Base-by-base conservation (phyloP, 1,284 basidiomycete species). In the Sanghuangporus sanghuang region DNA sequence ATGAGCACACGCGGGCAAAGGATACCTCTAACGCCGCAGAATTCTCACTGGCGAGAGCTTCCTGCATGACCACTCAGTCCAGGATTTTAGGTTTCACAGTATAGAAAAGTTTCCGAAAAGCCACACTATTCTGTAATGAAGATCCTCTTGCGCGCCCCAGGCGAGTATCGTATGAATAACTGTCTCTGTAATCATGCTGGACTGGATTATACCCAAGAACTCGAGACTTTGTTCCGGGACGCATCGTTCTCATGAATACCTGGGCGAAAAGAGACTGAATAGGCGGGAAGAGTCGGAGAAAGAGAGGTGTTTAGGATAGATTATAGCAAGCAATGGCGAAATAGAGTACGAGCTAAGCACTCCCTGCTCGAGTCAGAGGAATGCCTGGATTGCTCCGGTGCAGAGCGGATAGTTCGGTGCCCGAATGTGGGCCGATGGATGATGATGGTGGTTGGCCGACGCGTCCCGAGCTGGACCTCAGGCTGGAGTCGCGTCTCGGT, bases 321-420 rank as follows among this genome's bases (percentile, higher is more conserved):
- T n/a, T 46, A 21, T 21, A 46, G 44, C 16, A 46, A 46, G 44
- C 16, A 46, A 18, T n/a, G 44, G 9, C 21, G 21, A n/a, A 42
- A 12, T 42, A 14, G 8, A 3, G 44, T 14, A n/a, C 16, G 44
- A n/a, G 21, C 21, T 18, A 16, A 18, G 21, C 21, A 46, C 18
- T 36, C 21, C 12, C 18, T 27, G 27, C 32, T 9, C 21, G 21
- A 36, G 21, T 32, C 59, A 16, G 36, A 23, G 48, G 39, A 32
- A 53, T 61, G 59, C 49, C 59, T 49, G 57, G 59, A 6, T 40
- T 61, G 36, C 59, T 61, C 44, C 57, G 57, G 57, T 46, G 35
- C 27, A 35, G 46, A 38, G 44, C 57, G 57, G 57, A 27, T 36
- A 36, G 18, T 8, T 16, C 14, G n/a, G 39, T 39, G 35, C 18